phyloP scores from a whole-genome alignment of 257 asterid species.

The Penstemon newberryi region DNA sequence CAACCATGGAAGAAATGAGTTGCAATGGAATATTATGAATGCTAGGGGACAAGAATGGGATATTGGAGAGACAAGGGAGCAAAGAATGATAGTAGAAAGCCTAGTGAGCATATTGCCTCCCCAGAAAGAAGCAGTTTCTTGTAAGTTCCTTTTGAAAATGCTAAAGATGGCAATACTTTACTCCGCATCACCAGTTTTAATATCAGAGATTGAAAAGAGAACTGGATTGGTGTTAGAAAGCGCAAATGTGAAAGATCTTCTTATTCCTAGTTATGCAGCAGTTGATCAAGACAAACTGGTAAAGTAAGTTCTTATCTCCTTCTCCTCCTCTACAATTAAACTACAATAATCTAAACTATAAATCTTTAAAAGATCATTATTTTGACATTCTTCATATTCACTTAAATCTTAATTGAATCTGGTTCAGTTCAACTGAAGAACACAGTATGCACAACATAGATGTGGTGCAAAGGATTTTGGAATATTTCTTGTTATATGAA shows the following conservation, averaged over 20 bases:
- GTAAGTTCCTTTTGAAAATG: constrained; percentile 66
- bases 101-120: constrained; percentile 69
- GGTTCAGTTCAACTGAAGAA: constrained; percentile 53
- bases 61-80: constrained; percentile 46
- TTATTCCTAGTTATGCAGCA: constrained; percentile 55
- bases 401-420: constrained; percentile 16
- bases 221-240: constrained; percentile 63
- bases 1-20: constrained; percentile 34
- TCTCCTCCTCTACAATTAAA: not conserved
- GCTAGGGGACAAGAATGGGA: constrained; percentile 46
- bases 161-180: constrained; percentile 58
- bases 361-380: not conserved
- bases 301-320: constrained; percentile 49
- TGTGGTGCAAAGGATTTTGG: constrained; percentile 73
- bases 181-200: constrained; percentile 67
- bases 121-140: constrained; percentile 63
- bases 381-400: constrained; percentile 14
- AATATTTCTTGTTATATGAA: constrained; percentile 64
- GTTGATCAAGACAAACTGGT: constrained; percentile 50
- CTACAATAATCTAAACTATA: not conserved
- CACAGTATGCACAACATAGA: constrained; percentile 53
- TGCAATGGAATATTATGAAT: constrained; percentile 59
- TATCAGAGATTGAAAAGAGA: constrained; percentile 82
- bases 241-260: constrained; percentile 63
- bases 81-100: constrained; percentile 62